Evolutionary conservation across 2,329 filamentous ascomycete genomes (phyloP), one percentile per base, ranked within the genome.

Genomic region (Pseudogymnoascus sp.): DNA sequence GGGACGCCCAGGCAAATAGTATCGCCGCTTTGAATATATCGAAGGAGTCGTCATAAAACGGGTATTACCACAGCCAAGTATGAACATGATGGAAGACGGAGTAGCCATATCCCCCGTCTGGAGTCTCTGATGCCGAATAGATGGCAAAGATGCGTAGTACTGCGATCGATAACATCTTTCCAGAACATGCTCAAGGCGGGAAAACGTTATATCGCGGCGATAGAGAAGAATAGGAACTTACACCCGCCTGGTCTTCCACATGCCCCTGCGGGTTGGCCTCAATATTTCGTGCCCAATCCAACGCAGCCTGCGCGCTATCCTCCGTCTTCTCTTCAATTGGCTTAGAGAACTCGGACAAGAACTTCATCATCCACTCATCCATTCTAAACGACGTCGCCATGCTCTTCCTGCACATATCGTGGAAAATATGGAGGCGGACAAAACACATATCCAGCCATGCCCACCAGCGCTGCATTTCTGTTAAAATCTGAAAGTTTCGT

Each of bases 401-500:
- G 31, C 69, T 73, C 23, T 68, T 70, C 26, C 71, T 69, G 65
- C 77, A 79, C 5, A 74, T 75, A 49, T 75, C 71, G 62, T 79
- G 77, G 64, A 79, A 79, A 1, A 73, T 71, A 55, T 73, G 69
- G 3, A 80, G 70, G 0, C 77, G 71, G 8, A 71, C 71, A 64
- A 78, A 74, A 64, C 70, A 72, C 2, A 73, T 66, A 61, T 77
- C 75, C 4, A 76, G 67, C 7, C 71, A 74, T 0, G 76, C 74
- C 78, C 78, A 80, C 61, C 74, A 76, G 2, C 66, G 69, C 33
- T 75, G 69, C 35, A 81, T 65, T 5, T 72, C 67, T 0, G 74
- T 73, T n/a, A 81, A 67, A 16, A 77, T 75, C 64, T 75, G 70
- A 62, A 80, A 81, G 62, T 81, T 81, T 19, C 70, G 70, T 64